A percentile compares a stretch with the other conserved stretches of the same genome.
Evolutionary conservation across 2,329 filamentous ascomycete genomes (phyloP).

Genomic region (Xylaria sp.): DNA sequence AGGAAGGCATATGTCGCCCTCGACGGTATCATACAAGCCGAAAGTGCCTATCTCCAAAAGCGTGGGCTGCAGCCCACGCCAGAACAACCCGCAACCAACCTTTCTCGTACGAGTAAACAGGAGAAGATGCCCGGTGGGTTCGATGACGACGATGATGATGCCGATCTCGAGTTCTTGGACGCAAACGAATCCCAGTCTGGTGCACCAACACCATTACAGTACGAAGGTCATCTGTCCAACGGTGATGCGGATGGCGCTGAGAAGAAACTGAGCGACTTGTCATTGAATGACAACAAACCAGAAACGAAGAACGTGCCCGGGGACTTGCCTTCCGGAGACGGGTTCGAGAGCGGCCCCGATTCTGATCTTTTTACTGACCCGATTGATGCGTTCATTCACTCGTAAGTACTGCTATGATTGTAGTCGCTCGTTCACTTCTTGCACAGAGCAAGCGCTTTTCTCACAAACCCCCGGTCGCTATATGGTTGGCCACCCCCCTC

Average conservation of each 20-base stretch:
- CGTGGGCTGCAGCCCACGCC: constrained; percentile 39
- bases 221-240: constrained; percentile 52
- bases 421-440: neutral
- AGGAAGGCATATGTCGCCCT: constrained; percentile 86
- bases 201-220: constrained; percentile 51
- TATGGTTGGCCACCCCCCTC: no score
- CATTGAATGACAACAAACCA: constrained; percentile 28
- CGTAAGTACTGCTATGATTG: constrained; percentile 22
- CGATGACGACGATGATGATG: constrained; percentile 37
- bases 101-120: constrained; percentile 16
- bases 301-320: neutral
- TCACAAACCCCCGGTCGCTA: no score
- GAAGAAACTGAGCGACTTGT: constrained; percentile 36
- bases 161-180: constrained; percentile 60
- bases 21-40: constrained; percentile 77
- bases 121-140: constrained; percentile 30
- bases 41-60: constrained; percentile 60
- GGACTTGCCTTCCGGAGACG: constrained; percentile 2
- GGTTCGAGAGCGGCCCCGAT: constrained; percentile 54
- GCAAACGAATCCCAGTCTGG: constrained; percentile 56
- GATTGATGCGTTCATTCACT: constrained; percentile 83
- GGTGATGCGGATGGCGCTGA: constrained; percentile 32
- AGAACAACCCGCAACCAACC: constrained; percentile 25
- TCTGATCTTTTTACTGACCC: constrained; percentile 72
- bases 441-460: no score